Evolutionary conservation across 495 filamentous ascomycete species (phyloP).

Genomic region (Amorphotheca resinae): DNA sequence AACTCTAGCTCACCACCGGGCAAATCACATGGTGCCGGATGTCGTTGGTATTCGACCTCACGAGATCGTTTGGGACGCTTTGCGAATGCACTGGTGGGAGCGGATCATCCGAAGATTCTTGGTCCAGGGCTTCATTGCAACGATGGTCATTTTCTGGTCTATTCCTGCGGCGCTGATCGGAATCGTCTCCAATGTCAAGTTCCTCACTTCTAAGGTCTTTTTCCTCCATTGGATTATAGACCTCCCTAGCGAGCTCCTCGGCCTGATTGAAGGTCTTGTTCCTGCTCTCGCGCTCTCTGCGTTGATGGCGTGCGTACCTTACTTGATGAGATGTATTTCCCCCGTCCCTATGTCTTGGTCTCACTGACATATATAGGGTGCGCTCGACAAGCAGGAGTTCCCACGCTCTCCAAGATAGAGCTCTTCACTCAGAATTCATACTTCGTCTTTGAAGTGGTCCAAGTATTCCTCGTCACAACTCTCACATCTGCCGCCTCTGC

Average conservation of each 20-base stretch:
- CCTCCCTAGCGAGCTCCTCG: conserved; percentile 58
- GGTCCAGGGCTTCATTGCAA: conserved; percentile 57
- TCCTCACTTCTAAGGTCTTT: conserved; percentile 34
- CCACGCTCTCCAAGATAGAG: conserved; percentile 66
- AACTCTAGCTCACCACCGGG: conserved; percentile 74
- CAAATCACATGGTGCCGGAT: conserved; percentile 78
- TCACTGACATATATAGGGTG: conserved; percentile 29
- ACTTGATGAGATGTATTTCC: conserved; percentile 46
- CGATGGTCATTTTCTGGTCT: conserved; percentile 87
- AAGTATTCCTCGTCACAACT: conserved; percentile 87
- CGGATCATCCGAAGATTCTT: conserved; percentile 56
- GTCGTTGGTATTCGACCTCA: conserved; percentile 73
- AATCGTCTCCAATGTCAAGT: conserved; percentile 74
- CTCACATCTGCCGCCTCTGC: conserved; percentile 67
- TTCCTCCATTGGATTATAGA: conserved; percentile 49
- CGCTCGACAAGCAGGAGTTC: conserved; percentile 68
- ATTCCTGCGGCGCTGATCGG: conserved; percentile 83
- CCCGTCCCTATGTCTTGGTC: background rate
- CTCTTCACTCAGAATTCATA: conserved; percentile 80
- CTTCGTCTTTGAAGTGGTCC: conserved; percentile 88
- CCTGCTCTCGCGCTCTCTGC: conserved; percentile 68
- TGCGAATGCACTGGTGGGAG: conserved; percentile 83
- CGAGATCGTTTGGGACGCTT: conserved; percentile 81
- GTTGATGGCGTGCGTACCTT: conserved; percentile 79
- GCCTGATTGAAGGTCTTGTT: conserved; percentile 74